Evolutionary conservation across 495 filamentous ascomycete species (phyloP), one percentile per base, ranked within the genome.

Genomic region (Cairneyella variabilis): DNA sequence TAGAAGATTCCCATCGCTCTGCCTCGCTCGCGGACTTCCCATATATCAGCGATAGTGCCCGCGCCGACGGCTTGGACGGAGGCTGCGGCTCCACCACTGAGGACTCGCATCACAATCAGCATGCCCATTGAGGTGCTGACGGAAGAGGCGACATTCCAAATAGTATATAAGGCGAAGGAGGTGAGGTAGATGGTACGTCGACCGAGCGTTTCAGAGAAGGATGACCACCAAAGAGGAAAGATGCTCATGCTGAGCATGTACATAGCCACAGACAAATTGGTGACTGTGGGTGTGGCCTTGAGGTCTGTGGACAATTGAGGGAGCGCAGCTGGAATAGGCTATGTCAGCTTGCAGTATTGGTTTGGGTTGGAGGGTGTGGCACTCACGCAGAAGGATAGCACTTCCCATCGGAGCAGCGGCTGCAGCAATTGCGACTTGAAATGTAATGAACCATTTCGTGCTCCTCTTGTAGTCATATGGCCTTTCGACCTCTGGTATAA

Each of bases 161-260:
- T 44, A n/a, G 85, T 68, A 63, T 91, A 95, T 5, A 96, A 74
- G 21, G 73, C 62, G 64, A 97, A 97, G 0, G 89, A 95, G 36
- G 78, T 70, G 16, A 97, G 62, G 66, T 96, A 97, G 48, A 97
- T 90, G 7, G 84, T 89, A 22, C 92, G 78, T 34, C 92, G 80
- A 18, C 92, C 92, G 3, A 89, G 67, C 3, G 80, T 78, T 67
- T 97, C 92, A 10, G 88, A 91, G 64, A 96, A 95, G 2, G 83
- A 86, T 2, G 88, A 93, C 91, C 91, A 96, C 90, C 90, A 97
- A 4, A 97, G 77, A 1, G 91, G 91, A 56, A 91, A 96, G 22
- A 96, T 89, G 16, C 85, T 80, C 90, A 96, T 93, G 49, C 79
- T 72, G 6, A 95, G 76, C 91, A 96, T 92, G 64, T 95, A 96